Evolutionary conservation across 2,329 filamentous ascomycete species (phyloP), one percentile per base, ranked within the genome.

Genomic region (Clarireedia monteithiana): DNA sequence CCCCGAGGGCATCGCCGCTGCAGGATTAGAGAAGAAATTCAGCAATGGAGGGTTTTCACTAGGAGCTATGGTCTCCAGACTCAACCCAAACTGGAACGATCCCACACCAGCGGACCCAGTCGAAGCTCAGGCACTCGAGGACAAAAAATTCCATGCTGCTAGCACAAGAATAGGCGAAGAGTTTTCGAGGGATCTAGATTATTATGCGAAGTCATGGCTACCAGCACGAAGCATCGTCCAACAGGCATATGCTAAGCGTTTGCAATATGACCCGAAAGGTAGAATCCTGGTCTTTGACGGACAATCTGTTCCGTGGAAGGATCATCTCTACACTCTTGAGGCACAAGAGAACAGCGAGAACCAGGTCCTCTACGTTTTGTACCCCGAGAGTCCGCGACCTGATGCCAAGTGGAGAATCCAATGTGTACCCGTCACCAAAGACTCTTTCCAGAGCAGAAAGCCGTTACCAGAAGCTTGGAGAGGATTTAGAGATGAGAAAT

Each of bases 371-470:
- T 97, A 96, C 68, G 91, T 96, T 14, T 77, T 97, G 26, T 97
- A 97, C 73, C 88, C 91, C 0, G 92, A 99, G 76, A 89, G 82
- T 67, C 81, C 84, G 27, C 78, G 80, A 46, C 81, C 84, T 47
- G 86, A 82, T 61, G 79, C 86, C 67, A 95, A 94, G 74, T 97
- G 94, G 94, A 84, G 94, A 57, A 88, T 99, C 59, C 91, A 96
- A 73, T 86, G 88, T 60, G 94, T 97, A n/a, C 88, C 90, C 48
- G 84, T 88, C 57, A 82, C 83, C 70, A 85, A 88, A 70, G 86
- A 89, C 68, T 94, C 89, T 58, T 99, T 99, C 69, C 81, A 89
- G 72, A 96, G 91, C 75, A 83, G 94, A 65, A 96, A 94, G 75
- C 85, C 91, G 45, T 77, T 99, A 63, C 92, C 92, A 4, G 89